These are phyloP conservation scores for Barnettozyma pratensis DNA, from an alignment of 805 yeast genomes.

Conservation along the genomic window DNA sequence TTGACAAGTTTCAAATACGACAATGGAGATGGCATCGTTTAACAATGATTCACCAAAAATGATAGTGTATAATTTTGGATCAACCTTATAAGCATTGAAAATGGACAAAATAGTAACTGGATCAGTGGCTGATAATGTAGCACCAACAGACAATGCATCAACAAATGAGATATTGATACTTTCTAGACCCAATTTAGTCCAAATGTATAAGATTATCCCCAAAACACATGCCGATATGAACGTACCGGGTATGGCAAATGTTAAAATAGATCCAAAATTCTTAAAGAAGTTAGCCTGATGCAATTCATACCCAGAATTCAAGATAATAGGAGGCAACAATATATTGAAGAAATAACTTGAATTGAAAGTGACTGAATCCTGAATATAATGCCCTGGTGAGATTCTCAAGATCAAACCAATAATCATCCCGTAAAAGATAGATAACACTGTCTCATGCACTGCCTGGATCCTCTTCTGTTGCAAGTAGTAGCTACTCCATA, in stretches of 20 bases:
- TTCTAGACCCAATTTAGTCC: conserved; percentile 91
- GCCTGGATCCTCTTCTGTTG: conserved; percentile 91
- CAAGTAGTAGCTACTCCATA: conserved; percentile 92
- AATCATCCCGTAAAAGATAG: conserved; percentile 94
- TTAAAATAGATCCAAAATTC: conserved; percentile 83
- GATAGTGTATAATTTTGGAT: conserved; percentile 93
- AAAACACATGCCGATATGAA: conserved; percentile 86
- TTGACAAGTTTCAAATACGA: conserved; percentile 98
- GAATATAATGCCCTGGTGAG: conserved; percentile 95
- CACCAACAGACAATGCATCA: conserved; percentile 97
- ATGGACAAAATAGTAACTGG: conserved; percentile 96
- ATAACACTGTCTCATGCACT: conserved; percentile 94
- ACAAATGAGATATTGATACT: conserved; percentile 85
- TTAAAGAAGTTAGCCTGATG: conserved; percentile 94
- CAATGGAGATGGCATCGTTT: conserved; percentile 97
- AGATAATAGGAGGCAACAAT: conserved; percentile 89
- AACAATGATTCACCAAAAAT: conserved; percentile 94
- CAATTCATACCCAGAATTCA: conserved; percentile 93
- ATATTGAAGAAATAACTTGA: conserved; percentile 92
- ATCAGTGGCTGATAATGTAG: conserved; percentile 96
- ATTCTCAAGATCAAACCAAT: conserved; percentile 89
- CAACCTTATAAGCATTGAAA: conserved; percentile 96
- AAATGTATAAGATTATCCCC: conserved; percentile 80
- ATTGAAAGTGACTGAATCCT: conserved; percentile 93
- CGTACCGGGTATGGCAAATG: conserved; percentile 97